phyloP scores from a whole-genome alignment of 768 basidiomycete species.

The Hericium erinaceus region DNA sequence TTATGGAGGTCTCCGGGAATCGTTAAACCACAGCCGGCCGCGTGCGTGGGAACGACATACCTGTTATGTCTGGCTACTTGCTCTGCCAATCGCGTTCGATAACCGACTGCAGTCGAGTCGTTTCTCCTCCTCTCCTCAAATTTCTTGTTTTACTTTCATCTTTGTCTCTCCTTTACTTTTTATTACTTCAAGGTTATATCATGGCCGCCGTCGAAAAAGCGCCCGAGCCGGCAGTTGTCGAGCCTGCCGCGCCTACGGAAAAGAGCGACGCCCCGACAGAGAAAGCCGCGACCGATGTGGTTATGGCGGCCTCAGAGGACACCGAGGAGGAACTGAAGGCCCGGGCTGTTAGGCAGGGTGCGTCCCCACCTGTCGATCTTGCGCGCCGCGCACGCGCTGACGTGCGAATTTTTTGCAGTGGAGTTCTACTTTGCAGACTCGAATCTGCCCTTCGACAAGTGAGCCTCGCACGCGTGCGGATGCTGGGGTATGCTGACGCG shows the following conservation, averaged over 20 bases:
- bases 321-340: slow-evolving; percentile 34
- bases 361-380: slow-evolving; percentile 12
- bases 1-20: too few relatives aligned
- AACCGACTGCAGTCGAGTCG: not conserved
- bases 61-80: too few relatives aligned
- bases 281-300: not conserved
- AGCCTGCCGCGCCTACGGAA: not conserved
- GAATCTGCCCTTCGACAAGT: slow-evolving; percentile 92
- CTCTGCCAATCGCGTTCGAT: not conserved
- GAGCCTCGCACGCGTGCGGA: slow-evolving; percentile 10
- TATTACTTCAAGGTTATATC: not conserved
- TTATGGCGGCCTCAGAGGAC: slow-evolving; percentile 8
- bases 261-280: not conserved
- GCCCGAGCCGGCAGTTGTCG: not conserved
- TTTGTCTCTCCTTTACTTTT: not conserved
- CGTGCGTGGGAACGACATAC: not conserved
- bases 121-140: not conserved
- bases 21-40: too few relatives aligned
- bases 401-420: slow-evolving; percentile 35
- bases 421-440: slow-evolving; percentile 96
- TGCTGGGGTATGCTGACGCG: not conserved
- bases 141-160: not conserved
- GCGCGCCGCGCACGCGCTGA: not conserved
- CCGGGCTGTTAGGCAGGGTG: slow-evolving; percentile 50
- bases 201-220: not conserved